phyloP scores from a whole-genome alignment of 1,139 yeast genomes.

The Taiozyma sp. region DNA sequence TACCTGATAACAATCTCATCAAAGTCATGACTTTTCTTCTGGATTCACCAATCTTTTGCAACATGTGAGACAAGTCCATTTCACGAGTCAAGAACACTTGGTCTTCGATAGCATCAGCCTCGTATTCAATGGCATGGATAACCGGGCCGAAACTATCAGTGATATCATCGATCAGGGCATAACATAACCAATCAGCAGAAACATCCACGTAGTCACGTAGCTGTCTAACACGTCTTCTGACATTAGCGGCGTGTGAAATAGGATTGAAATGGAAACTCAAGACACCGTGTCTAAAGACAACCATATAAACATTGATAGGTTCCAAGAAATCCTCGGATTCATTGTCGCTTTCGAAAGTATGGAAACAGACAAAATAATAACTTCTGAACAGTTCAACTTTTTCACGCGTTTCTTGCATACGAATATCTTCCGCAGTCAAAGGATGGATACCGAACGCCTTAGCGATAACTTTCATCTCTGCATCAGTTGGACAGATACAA shows the following conservation, averaged over 20 bases:
- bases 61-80: slow-evolving; percentile 65
- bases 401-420: slow-evolving; percentile 84
- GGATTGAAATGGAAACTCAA: slow-evolving; percentile 85
- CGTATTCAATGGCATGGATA: slow-evolving; percentile 80
- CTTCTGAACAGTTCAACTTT: slow-evolving; percentile 73
- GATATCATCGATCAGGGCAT: slow-evolving; percentile 89
- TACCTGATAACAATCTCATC: slow-evolving; percentile 85
- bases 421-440: slow-evolving; percentile 77
- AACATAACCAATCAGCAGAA: slow-evolving; percentile 90
- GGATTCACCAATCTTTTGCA: slow-evolving; percentile 81
- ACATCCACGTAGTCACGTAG: slow-evolving; percentile 83
- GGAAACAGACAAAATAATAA: slow-evolving; percentile 80
- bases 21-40: slow-evolving; percentile 89
- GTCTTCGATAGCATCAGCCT: slow-evolving; percentile 91
- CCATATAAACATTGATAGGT: slow-evolving; percentile 83
- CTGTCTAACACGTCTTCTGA: slow-evolving; percentile 88
- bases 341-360: slow-evolving; percentile 71
- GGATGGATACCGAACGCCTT: slow-evolving; percentile 83
- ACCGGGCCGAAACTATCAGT: slow-evolving; percentile 96
- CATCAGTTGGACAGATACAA: slow-evolving; percentile 64
- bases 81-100: slow-evolving; percentile 64
- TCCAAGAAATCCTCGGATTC: slow-evolving; percentile 81
- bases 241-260: slow-evolving; percentile 77
- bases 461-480: slow-evolving; percentile 59
- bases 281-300: slow-evolving; percentile 82